Evolutionary conservation across 305 asterid genomes (phyloP), one percentile per base, ranked within the genome.

Genomic region (Fraxinus paxiana): DNA sequence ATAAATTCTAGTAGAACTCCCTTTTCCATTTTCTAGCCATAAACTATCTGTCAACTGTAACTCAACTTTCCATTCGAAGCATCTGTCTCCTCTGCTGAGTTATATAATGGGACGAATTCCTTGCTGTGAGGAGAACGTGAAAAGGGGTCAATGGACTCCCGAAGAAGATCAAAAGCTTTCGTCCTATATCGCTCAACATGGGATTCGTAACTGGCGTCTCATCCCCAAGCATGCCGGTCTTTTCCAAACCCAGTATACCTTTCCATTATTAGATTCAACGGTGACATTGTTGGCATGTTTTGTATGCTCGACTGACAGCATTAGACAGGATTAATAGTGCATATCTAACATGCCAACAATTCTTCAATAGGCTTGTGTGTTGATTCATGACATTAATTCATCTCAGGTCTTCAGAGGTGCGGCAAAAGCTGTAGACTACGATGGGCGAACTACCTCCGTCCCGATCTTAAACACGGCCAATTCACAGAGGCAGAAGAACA

Each of bases 131-230:
- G 98, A 93, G 3, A 92, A 84, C 24, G 98, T 94, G 43, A 94
- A 94, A 83, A 85, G 96, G 38, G 99, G 99, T 34, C 99, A 96
- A 76, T 96, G 99, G 99, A 96, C 98, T 0, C 94, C 97, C 0
- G 99, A 96, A 85, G 99, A 96, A 89, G 99, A 96, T 79, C 97
- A 96, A 77, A 96, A 94, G 89, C 92, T 96, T 3, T 92, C 98
- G 0, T 96, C 99, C 34, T 94, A 94, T 90, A 92, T 96, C 83
- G 95, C 98, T 43, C 98, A 94, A 75, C 93, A 96, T 77, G 99
- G 99, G 69, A 96, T 98, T 6, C 86, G 97, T 30, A 94, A 96
- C 80, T 96, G 99, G 99, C 97, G 99, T 6, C 97, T 94, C 85
- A 94, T 94, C 51, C 99, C 99, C 72, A 96, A 96, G 69, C 97